These are phyloP conservation scores for Amanita exitialis DNA, from an alignment of 768 basidiomycete species.

Conservation along the genomic window DNA sequence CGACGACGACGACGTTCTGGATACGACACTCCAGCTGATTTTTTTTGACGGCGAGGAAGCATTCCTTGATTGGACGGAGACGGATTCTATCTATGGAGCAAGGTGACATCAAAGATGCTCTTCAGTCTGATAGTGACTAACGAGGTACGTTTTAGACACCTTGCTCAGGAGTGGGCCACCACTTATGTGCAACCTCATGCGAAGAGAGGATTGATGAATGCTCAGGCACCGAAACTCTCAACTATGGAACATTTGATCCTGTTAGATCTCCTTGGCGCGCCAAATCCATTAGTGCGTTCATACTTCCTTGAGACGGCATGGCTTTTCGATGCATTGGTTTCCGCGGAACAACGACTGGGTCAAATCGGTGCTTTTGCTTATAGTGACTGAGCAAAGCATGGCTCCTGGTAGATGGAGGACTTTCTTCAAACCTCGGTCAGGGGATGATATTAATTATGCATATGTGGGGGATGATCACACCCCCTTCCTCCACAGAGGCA, in stretches of 20 bases:
- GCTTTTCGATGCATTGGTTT: slow-evolving; percentile 74
- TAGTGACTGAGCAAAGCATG: slow-evolving; percentile 32
- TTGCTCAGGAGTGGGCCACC: slow-evolving; percentile 76
- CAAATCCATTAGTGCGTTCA: slow-evolving; percentile 63
- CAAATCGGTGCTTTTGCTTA: slow-evolving; percentile 52
- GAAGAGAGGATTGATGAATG: slow-evolving; percentile 46
- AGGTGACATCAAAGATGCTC: slow-evolving; percentile 37
- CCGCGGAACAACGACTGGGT: slow-evolving; percentile 64
- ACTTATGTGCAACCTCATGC: slow-evolving; percentile 52
- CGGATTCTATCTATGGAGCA: slow-evolving; percentile 93
- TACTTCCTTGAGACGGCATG: slow-evolving; percentile 87
- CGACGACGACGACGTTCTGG: slow-evolving; percentile 68
- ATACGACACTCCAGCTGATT: slow-evolving; percentile 83
- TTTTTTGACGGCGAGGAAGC: slow-evolving; percentile 99
- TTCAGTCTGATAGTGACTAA: background rate
- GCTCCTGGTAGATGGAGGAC: slow-evolving; percentile 42
- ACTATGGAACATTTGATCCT: slow-evolving; percentile 88
- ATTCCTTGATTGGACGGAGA: slow-evolving; percentile 79
- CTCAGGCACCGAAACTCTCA: slow-evolving; percentile 52
- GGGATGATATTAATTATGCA: slow-evolving; percentile 29
- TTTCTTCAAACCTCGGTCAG: slow-evolving; percentile 53
- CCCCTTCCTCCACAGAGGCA: slow-evolving; percentile 78
- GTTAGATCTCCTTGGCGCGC: slow-evolving; percentile 83
- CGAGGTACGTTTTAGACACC: slow-evolving; percentile 45
- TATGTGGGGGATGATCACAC: slow-evolving; percentile 90